Evolutionary conservation across 495 filamentous ascomycete species (phyloP).

Genomic region (Collariella sp.): DNA sequence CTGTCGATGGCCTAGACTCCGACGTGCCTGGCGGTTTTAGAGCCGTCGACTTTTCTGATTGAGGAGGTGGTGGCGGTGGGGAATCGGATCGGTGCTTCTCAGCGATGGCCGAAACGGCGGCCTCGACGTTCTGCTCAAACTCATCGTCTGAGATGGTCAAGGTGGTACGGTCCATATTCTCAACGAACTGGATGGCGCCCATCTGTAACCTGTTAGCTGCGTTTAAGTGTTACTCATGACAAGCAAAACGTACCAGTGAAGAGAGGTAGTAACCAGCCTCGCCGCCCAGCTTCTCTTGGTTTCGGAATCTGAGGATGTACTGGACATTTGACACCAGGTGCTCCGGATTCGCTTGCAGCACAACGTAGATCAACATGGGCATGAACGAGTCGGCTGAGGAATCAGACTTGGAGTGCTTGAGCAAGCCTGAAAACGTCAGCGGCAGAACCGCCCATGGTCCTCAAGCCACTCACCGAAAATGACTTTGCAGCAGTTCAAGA

Average conservation of each 20-base stretch:
- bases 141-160: conserved; percentile 90
- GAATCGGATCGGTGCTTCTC: conserved; percentile 63
- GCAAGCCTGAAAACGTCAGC: conserved; percentile 51
- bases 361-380: conserved; percentile 90
- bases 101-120: conserved; percentile 90
- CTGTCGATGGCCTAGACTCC: conserved; percentile 21
- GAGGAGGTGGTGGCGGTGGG: conserved; percentile 33
- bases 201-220: conserved; percentile 47
- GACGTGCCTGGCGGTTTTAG: conserved; percentile 31
- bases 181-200: conserved; percentile 94
- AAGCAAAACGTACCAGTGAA: conserved; percentile 58
- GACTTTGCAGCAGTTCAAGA: conserved; percentile 98
- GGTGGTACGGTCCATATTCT: conserved; percentile 87
- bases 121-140: conserved; percentile 91
- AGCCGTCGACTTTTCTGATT: conserved; percentile 55
- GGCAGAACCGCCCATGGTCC: neutral
- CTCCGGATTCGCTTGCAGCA: conserved; percentile 87
- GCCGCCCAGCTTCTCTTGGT: conserved; percentile 92
- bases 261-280: conserved; percentile 98
- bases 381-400: conserved; percentile 95
- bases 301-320: conserved; percentile 93
- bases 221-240: neutral
- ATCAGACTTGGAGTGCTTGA: conserved; percentile 86
- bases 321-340: conserved; percentile 96
- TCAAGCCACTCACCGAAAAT: conserved; percentile 67